Conservation (phyloP, 176 grass and related monocot species). For the Oryza australiensis region DNA sequence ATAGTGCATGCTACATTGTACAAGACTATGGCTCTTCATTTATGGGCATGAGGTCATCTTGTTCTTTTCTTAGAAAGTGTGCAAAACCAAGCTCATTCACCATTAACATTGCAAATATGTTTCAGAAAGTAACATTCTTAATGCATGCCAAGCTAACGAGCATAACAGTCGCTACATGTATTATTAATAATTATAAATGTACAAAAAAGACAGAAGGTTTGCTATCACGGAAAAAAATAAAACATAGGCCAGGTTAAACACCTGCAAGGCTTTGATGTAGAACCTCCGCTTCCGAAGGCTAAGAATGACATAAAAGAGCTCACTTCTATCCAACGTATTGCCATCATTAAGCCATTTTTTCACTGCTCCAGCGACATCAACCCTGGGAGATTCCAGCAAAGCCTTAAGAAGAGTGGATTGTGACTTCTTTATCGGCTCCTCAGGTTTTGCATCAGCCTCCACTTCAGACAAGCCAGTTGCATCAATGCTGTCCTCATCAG, state of each 20-base stretch:
- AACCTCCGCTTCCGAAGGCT: slow-evolving; percentile 48
- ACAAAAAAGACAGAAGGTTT: not conserved
- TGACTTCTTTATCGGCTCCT: not conserved
- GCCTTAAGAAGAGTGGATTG: slow-evolving; percentile 40
- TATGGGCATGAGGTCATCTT: not conserved
- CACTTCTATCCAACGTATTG: slow-evolving; percentile 51
- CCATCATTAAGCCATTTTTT: slow-evolving; percentile 67
- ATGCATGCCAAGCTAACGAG: not conserved
- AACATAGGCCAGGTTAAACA: slow-evolving; percentile 32
- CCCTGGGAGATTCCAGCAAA: slow-evolving; percentile 39
- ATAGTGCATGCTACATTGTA: not conserved
- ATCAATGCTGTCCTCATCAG: slow-evolving; percentile 46
- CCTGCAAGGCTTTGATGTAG: slow-evolving; percentile 78
- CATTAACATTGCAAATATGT: not conserved
- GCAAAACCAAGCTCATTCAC: not conserved
- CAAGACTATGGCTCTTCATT: not conserved
- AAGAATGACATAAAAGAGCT: slow-evolving; percentile 37
- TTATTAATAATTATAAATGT: slow-evolving; percentile 5
- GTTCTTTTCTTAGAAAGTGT: not conserved
- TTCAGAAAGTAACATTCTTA: slow-evolving; percentile 1
- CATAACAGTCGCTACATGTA: not conserved
- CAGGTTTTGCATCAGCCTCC: slow-evolving; percentile 39
- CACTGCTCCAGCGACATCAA: slow-evolving; percentile 30
- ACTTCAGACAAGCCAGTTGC: slow-evolving; percentile 37
- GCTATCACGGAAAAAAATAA: not conserved